A percentile compares a stretch with the other conserved stretches of the same genome.
Conservation (phyloP, 2,329 filamentous ascomycete genomes). For the Pseudogymnoascus sp. region DNA sequence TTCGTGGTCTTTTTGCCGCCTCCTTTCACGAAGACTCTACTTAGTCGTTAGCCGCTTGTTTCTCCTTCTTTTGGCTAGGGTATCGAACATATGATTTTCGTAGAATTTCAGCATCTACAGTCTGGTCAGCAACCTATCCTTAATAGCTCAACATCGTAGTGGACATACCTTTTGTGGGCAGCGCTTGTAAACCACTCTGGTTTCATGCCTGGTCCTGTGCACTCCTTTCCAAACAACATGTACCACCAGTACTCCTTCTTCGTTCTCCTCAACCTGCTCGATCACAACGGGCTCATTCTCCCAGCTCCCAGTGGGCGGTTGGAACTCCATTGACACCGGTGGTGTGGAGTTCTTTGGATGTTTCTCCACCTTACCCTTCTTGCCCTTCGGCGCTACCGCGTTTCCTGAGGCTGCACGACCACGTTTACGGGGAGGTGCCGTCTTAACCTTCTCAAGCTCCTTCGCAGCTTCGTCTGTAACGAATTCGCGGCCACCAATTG, state of each 20-base stretch:
- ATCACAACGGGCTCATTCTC: constrained; percentile 65
- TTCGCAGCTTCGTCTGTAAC: constrained; percentile 41
- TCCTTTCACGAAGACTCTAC: constrained; percentile 22
- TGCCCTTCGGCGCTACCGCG: not conserved
- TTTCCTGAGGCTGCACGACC: not conserved
- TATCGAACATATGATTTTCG: constrained; percentile 38
- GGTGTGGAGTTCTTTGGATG: constrained; percentile 43
- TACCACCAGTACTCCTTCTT: constrained; percentile 53
- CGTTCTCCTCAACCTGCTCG: constrained; percentile 61
- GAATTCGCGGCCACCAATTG: constrained; percentile 55
- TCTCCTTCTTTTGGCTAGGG: not conserved
- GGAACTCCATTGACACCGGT: constrained; percentile 47
- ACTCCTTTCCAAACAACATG: constrained; percentile 69
- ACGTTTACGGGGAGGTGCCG: not conserved
- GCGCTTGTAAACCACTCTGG: constrained; percentile 62
- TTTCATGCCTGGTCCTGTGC: constrained; percentile 61
- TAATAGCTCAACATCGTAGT: not conserved
- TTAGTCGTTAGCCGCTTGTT: constrained; percentile 13
- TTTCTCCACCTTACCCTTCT: constrained; percentile 27
- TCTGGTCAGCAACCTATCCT: not conserved
- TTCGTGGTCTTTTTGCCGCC: not conserved
- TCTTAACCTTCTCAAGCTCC: constrained; percentile 28
- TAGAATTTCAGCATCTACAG: constrained; percentile 42
- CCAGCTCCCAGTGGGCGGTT: constrained; percentile 67
- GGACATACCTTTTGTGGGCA: constrained; percentile 66